A percentile compares a stretch with the other conserved stretches of the same genome.
Conservation (phyloP, 2,329 filamentous ascomycete genomes). For the Stachybotrys elegans region DNA sequence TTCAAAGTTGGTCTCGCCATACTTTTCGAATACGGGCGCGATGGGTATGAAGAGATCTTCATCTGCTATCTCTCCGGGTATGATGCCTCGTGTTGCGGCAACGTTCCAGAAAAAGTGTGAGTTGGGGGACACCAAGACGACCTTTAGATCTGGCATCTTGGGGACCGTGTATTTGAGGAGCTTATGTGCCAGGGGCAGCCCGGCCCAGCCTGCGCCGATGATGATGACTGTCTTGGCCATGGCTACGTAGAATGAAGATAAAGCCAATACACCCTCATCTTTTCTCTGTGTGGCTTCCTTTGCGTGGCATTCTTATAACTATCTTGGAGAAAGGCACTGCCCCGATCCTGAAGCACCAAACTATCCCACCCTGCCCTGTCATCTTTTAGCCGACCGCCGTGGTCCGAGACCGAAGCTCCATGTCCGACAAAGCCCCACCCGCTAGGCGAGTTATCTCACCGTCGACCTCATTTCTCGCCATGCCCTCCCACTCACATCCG, state of each 20-base stretch:
- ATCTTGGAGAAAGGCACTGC: not conserved
- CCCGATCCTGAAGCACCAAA: not conserved
- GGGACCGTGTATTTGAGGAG: conserved; percentile 43
- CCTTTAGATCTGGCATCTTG: conserved; percentile 37
- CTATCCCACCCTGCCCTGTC: not conserved
- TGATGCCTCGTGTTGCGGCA: conserved; percentile 48
- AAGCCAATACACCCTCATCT: too few species aligned
- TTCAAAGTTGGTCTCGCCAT: conserved; percentile 39
- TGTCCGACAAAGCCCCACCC: too few species aligned
- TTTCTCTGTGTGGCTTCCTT: too few species aligned
- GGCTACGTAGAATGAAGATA: too few species aligned
- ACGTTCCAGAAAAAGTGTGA: conserved; percentile 53
- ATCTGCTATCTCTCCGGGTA: conserved; percentile 42
- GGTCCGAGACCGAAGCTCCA: not conserved
- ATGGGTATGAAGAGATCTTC: conserved; percentile 43
- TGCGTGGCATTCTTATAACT: not conserved
- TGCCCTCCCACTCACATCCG: too few species aligned
- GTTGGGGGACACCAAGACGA: conserved; percentile 49
- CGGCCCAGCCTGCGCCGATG: conserved; percentile 47
- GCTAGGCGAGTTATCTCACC: too few species aligned
- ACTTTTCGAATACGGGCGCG: conserved; percentile 37
- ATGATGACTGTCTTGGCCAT: conserved; percentile 49
- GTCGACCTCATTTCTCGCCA: too few species aligned
- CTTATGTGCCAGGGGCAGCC: conserved; percentile 45
- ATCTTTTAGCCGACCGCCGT: not conserved